Conservation (phyloP, 2,329 filamentous ascomycete genomes). For the Clarireedia paspali region DNA sequence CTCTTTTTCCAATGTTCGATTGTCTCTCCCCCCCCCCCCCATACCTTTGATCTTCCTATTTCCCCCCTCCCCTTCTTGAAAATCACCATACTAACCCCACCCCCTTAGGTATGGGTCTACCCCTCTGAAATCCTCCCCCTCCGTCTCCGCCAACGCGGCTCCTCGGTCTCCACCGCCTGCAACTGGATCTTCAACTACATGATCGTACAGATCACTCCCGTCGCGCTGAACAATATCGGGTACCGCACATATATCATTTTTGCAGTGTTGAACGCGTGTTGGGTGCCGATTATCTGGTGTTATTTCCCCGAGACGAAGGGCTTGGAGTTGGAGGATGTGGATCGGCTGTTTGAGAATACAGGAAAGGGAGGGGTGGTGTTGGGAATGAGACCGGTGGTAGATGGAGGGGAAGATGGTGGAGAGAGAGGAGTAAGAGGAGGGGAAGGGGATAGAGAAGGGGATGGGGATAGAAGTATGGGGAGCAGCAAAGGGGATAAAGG, state of each 20-base stretch:
- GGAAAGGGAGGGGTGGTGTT: neutral
- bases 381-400: too few species aligned
- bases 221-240: constrained; percentile 35
- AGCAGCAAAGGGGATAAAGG: too few species aligned
- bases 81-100: neutral
- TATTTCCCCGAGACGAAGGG: constrained; percentile 59
- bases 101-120: constrained; percentile 41
- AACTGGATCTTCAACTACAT: constrained; percentile 42
- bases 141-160: constrained; percentile 50
- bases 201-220: constrained; percentile 37
- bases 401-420: too few species aligned
- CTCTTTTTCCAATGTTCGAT: neutral
- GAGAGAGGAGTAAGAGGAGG: neutral
- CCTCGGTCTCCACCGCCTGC: constrained; percentile 51
- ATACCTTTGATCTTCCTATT: too few species aligned
- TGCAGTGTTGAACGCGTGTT: constrained; percentile 24
- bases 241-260: constrained; percentile 34
- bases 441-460: neutral
- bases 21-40: neutral
- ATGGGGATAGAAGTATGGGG: too few species aligned
- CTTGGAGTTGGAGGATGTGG: constrained; percentile 57
- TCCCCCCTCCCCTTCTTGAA: too few species aligned
- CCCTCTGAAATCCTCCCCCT: constrained; percentile 52
- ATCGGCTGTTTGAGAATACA: constrained; percentile 1
- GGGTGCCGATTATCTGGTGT: constrained; percentile 49